phyloP scores from a whole-genome alignment of 441 rosid genomes.

The Eruca vesicaria region DNA sequence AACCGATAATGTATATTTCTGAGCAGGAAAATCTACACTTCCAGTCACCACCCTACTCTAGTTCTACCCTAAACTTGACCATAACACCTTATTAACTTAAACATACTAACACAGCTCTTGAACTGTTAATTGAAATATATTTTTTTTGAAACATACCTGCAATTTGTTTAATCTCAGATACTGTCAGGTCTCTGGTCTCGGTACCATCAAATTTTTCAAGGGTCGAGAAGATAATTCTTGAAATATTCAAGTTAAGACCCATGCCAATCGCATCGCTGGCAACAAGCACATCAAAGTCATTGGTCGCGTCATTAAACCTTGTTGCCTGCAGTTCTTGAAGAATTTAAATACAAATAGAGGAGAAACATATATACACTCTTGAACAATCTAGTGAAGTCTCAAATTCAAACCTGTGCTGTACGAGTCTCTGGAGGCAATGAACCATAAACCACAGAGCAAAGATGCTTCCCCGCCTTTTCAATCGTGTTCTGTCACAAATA shows the following conservation, averaged over 20 bases:
- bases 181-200: slow-evolving; percentile 66
- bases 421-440: slow-evolving; percentile 94
- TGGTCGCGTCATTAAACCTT: slow-evolving; percentile 81
- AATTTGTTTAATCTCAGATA: slow-evolving; percentile 93
- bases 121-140: background rate
- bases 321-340: slow-evolving; percentile 71
- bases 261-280: slow-evolving; percentile 99
- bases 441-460: slow-evolving; percentile 94
- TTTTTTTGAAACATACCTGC: slow-evolving; percentile 53
- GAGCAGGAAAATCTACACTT: background rate
- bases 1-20: background rate
- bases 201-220: slow-evolving; percentile 78
- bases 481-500: slow-evolving; percentile 56
- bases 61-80: background rate
- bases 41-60: background rate
- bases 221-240: slow-evolving; percentile 85
- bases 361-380: background rate
- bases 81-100: background rate
- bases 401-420: slow-evolving; percentile 74
- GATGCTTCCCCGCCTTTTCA: slow-evolving; percentile 68
- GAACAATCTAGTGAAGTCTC: background rate
- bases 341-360: slow-evolving; percentile 9
- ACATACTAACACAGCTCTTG: background rate
- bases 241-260: slow-evolving; percentile 94
- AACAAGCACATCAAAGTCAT: slow-evolving; percentile 92